phyloP scores from a whole-genome alignment of 768 basidiomycete species.

The Coprinopsis sp. region DNA sequence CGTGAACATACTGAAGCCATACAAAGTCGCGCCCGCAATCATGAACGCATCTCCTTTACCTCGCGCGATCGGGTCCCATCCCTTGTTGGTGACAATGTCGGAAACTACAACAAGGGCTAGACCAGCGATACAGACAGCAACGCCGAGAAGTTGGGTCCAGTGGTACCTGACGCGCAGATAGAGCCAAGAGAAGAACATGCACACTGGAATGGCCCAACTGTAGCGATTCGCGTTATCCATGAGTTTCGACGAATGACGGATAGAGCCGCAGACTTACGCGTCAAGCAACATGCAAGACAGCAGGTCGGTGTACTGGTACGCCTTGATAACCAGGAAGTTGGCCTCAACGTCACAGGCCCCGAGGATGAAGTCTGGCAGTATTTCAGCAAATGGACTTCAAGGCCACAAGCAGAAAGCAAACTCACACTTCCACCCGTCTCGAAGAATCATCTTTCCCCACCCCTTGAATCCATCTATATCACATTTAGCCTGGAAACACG shows the following conservation, averaged over 20 bases:
- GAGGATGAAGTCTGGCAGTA: constrained; percentile 76
- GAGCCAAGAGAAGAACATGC: constrained; percentile 77
- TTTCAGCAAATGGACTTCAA: too few species aligned
- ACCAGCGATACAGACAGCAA: constrained; percentile 68
- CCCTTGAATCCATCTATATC: constrained; percentile 73
- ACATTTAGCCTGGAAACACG: constrained; percentile 1
- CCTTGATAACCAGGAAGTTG: constrained; percentile 83
- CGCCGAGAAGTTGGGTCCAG: constrained; percentile 78
- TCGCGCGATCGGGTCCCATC: constrained; percentile 58
- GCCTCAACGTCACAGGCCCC: constrained; percentile 83
- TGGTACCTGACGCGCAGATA: constrained; percentile 79
- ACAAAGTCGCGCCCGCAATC: constrained; percentile 80
- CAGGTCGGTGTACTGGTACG: constrained; percentile 82
- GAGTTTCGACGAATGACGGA: constrained; percentile 3
- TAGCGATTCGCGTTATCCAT: neutral
- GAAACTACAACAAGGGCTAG: constrained; percentile 77
- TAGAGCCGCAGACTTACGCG: constrained; percentile 47
- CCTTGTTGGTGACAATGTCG: constrained; percentile 73
- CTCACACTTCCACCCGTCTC: constrained; percentile 87
- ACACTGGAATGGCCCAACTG: constrained; percentile 87
- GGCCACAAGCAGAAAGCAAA: constrained; percentile 6
- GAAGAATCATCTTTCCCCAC: constrained; percentile 67
- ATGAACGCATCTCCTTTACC: constrained; percentile 84
- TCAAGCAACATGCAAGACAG: constrained; percentile 91
- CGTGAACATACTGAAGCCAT: constrained; percentile 69